A percentile compares a stretch with the other conserved stretches of the same genome.
Evolutionary conservation across 139 green algal species (phyloP).

Genomic region (Micractinium conductrix): DNA sequence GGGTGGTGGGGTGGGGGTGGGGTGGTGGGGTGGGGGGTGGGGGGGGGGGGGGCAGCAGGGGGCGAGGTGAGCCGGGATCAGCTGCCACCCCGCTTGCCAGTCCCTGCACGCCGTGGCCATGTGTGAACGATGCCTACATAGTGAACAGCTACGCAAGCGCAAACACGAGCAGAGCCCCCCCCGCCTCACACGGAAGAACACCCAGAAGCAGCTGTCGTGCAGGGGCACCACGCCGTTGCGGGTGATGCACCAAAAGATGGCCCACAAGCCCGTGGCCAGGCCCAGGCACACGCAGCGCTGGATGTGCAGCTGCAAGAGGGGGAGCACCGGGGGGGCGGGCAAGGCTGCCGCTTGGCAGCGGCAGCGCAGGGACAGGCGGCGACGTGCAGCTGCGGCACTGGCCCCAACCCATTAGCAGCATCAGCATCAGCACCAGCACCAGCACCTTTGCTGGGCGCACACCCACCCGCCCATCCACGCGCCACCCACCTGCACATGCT

Average conservation of each 20-base stretch:
- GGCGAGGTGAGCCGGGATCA: neutral
- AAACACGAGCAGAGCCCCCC: neutral
- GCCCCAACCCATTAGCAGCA: too few relatives aligned
- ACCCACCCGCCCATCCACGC: too few relatives aligned
- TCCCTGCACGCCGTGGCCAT: too few relatives aligned
- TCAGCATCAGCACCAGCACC: too few relatives aligned
- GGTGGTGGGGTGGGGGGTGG: neutral
- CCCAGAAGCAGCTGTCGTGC: slow-evolving; percentile 14
- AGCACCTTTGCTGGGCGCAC: too few relatives aligned
- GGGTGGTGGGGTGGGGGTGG: neutral
- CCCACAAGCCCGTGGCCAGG: slow-evolving; percentile 7
- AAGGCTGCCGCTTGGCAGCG: too few relatives aligned
- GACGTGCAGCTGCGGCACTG: too few relatives aligned
- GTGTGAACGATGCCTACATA: too few relatives aligned
- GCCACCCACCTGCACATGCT: slow-evolving; percentile 6
- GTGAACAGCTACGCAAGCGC: too few relatives aligned
- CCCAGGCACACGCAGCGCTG: slow-evolving; percentile 11
- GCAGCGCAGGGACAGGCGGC: too few relatives aligned
- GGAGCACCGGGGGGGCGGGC: too few relatives aligned
- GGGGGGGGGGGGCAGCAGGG: neutral
- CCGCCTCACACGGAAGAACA: slow-evolving; percentile 18
- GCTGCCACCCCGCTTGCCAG: too few relatives aligned
- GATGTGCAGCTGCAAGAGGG: neutral
- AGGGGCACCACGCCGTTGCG: neutral
- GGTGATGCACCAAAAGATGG: neutral